A percentile compares a stretch with the other conserved stretches of the same genome.
Conservation (phyloP, 768 basidiomycete species). For the Termitomyces sp. region DNA sequence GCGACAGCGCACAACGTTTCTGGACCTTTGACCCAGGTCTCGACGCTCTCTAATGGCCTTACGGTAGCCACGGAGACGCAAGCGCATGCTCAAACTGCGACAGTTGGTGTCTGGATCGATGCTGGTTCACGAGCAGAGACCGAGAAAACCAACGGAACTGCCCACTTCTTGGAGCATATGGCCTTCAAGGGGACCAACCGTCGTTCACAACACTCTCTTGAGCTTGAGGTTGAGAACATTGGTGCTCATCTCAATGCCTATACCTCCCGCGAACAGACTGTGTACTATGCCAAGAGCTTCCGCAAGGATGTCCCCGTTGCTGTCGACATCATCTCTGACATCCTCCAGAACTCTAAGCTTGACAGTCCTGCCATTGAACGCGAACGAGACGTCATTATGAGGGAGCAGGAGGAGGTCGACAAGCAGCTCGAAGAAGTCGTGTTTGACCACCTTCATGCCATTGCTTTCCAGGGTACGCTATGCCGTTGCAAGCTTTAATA, state of each 20-base stretch:
- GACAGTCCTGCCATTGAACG: conserved; percentile 85
- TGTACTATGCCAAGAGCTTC: conserved; percentile 99
- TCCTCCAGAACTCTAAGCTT: conserved; percentile 94
- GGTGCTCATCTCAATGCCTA: conserved; percentile 98
- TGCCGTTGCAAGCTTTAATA: not conserved
- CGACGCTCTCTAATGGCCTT: conserved; percentile 91
- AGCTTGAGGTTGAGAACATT: conserved; percentile 96
- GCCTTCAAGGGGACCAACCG: conserved; percentile 94
- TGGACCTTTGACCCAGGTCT: conserved; percentile 81
- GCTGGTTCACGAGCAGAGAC: conserved; percentile 97
- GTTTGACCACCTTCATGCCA: conserved; percentile 95
- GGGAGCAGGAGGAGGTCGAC: conserved; percentile 98
- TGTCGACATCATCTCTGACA: conserved; percentile 97
- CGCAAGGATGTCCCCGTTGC: conserved; percentile 86
- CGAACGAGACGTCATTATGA: conserved; percentile 92
- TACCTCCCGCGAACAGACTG: conserved; percentile 97
- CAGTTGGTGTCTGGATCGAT: conserved; percentile 99
- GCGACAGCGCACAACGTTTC: conserved; percentile 65
- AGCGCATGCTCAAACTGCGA: conserved; percentile 89
- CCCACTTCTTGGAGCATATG: conserved; percentile 99
- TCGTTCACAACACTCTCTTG: conserved; percentile 84
- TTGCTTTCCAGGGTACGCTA: conserved; percentile 87
- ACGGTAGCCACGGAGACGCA: conserved; percentile 92
- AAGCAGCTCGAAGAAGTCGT: conserved; percentile 98
- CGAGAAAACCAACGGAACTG: conserved; percentile 90